phyloP scores from a whole-genome alignment of 2,329 filamentous ascomycete species.

The Aspergillus oerlinghausenensis region DNA sequence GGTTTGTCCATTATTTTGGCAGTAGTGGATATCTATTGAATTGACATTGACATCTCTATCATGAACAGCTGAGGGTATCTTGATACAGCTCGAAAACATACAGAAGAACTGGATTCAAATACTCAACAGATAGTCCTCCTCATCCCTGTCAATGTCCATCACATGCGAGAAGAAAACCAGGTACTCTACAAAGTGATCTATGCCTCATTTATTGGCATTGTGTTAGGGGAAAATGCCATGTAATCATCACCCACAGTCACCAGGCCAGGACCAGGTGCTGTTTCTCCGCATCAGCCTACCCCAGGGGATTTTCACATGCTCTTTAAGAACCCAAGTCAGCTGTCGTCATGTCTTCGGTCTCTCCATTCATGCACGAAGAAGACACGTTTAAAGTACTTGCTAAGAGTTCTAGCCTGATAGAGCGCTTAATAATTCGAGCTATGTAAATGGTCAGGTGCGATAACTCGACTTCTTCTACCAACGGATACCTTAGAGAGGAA shows the following conservation, averaged over 20 bases:
- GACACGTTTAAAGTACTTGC: background rate
- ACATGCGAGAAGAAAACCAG: background rate
- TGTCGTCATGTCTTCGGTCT: background rate
- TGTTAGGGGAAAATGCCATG: background rate
- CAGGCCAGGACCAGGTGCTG: background rate
- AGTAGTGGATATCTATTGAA: background rate
- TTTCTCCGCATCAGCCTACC: background rate
- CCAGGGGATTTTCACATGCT: background rate
- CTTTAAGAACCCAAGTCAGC: background rate
- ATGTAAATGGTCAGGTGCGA: background rate
- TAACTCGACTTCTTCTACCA: background rate
- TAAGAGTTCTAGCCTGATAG: background rate
- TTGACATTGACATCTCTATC: background rate
- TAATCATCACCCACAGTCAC: background rate
- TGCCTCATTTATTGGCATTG: background rate
- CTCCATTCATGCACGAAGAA: background rate
- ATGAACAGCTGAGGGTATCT: background rate
- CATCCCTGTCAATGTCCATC: background rate
- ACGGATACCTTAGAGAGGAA: no score
- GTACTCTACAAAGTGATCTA: background rate
- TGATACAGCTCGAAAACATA: background rate
- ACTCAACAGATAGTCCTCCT: background rate
- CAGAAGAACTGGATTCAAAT: background rate
- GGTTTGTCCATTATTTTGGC: conserved; percentile 13
- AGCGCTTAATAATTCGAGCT: background rate